Evolutionary conservation across 2,329 filamentous ascomycete species (phyloP).

Genomic region (Acrodontium crateriforme): DNA sequence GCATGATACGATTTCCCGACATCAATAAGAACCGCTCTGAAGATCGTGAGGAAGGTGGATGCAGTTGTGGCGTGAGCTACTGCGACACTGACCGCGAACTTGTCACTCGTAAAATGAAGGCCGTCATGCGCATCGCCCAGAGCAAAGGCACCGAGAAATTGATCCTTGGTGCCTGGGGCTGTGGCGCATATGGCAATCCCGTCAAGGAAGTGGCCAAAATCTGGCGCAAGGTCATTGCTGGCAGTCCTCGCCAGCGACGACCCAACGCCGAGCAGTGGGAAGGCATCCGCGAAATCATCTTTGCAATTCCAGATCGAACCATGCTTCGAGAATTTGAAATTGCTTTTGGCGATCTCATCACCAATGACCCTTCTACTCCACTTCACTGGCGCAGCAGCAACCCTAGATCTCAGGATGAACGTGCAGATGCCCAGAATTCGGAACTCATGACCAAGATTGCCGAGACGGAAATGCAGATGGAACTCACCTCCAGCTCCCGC

Average conservation of each 20-base stretch:
- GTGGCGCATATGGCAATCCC: slow-evolving; percentile 50
- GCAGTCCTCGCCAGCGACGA: slow-evolving; percentile 17
- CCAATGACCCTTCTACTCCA: slow-evolving; percentile 4
- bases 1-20: slow-evolving; percentile 46
- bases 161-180: slow-evolving; percentile 52
- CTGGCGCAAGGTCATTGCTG: slow-evolving; percentile 34
- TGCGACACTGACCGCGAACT: slow-evolving; percentile 36
- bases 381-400: not conserved
- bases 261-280: slow-evolving; percentile 28
- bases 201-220: slow-evolving; percentile 42
- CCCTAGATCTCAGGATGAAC: not conserved
- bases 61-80: slow-evolving; percentile 27
- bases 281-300: slow-evolving; percentile 39
- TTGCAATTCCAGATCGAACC: slow-evolving; percentile 41
- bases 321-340: slow-evolving; percentile 40
- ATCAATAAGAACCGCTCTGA: slow-evolving; percentile 13
- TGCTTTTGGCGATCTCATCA: slow-evolving; percentile 17
- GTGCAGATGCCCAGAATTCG: slow-evolving; percentile 2
- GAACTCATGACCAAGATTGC: slow-evolving; percentile 18
- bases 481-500: slow-evolving; percentile 18
- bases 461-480: slow-evolving; percentile 22
- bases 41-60: slow-evolving; percentile 19
- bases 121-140: slow-evolving; percentile 40
- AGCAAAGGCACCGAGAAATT: slow-evolving; percentile 34
- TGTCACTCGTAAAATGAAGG: slow-evolving; percentile 41